These are phyloP conservation scores for Carpinus fangiana DNA, from an alignment of 306 rosid species.

Conservation along the genomic window DNA sequence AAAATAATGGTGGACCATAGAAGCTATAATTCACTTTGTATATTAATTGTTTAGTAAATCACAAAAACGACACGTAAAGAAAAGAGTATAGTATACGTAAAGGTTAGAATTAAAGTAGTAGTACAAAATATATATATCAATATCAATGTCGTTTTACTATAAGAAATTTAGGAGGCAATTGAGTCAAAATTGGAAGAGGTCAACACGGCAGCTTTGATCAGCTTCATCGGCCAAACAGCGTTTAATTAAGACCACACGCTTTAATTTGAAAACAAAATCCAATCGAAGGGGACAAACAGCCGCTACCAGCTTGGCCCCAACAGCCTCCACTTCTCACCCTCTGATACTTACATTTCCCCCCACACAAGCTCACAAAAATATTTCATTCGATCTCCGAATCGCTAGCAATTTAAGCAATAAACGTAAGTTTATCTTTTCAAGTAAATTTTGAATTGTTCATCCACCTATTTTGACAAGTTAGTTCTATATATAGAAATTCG, in stretches of 20 bases:
- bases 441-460: too few relatives aligned
- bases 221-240: background rate
- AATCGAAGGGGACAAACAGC: slow-evolving; percentile 52
- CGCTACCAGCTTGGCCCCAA: slow-evolving; percentile 45
- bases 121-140: background rate
- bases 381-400: too few relatives aligned
- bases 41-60: background rate
- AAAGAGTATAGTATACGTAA: background rate
- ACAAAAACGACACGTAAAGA: background rate
- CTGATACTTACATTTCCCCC: background rate
- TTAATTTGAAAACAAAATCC: slow-evolving; percentile 28
- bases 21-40: background rate
- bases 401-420: too few relatives aligned
- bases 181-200: slow-evolving; percentile 36
- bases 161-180: background rate
- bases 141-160: background rate
- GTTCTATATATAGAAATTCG: too few relatives aligned
- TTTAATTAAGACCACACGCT: slow-evolving; percentile 26
- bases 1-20: background rate
- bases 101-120: background rate
- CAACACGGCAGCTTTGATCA: slow-evolving; percentile 30
- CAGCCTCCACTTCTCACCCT: slow-evolving; percentile 13
- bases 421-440: too few relatives aligned
- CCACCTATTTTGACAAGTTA: too few relatives aligned
- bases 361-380: background rate